These are phyloP conservation scores for Aspergillus flavus DNA, from an alignment of 2,329 filamentous ascomycete genomes.

Conservation along the genomic window DNA sequence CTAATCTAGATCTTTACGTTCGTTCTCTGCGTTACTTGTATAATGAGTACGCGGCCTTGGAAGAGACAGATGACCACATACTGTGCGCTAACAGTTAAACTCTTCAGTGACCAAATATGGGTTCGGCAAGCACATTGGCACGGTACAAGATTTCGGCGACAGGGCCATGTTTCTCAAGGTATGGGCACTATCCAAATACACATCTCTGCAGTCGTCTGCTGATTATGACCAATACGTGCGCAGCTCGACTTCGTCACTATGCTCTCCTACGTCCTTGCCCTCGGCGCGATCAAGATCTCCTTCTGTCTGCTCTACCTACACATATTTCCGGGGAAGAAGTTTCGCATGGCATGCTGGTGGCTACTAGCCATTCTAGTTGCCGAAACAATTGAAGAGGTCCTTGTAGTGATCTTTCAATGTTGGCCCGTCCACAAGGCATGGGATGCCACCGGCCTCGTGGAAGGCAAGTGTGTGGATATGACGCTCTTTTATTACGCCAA, in stretches of 20 bases:
- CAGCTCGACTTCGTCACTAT: slow-evolving; percentile 25
- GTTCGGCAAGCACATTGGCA: slow-evolving; percentile 22
- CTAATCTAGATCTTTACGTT: slow-evolving; percentile 14
- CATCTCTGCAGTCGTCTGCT: neutral
- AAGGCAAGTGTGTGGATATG: slow-evolving; percentile 20
- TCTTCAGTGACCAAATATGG: slow-evolving; percentile 25
- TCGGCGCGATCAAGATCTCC: slow-evolving; percentile 34
- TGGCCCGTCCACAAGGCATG: slow-evolving; percentile 23
- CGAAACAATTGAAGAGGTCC: slow-evolving; percentile 69
- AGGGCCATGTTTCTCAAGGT: slow-evolving; percentile 24
- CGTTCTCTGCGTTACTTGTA: slow-evolving; percentile 14
- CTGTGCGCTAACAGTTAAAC: neutral
- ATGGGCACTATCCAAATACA: neutral
- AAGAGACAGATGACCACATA: neutral
- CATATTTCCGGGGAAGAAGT: slow-evolving; percentile 23
- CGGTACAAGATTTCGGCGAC: slow-evolving; percentile 1
- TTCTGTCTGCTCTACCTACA: slow-evolving; percentile 28
- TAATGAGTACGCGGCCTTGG: slow-evolving; percentile 6
- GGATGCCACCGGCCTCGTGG: slow-evolving; percentile 13
- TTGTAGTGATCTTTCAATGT: slow-evolving; percentile 56
- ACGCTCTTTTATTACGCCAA: slow-evolving; percentile 21
- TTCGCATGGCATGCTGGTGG: slow-evolving; percentile 18
- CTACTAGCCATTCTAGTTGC: slow-evolving; percentile 51
- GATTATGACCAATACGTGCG: neutral
- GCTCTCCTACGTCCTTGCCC: slow-evolving; percentile 29